These are phyloP conservation scores for Zasmidium cellare DNA, from an alignment of 2,329 filamentous ascomycete genomes.

Conservation along the genomic window DNA sequence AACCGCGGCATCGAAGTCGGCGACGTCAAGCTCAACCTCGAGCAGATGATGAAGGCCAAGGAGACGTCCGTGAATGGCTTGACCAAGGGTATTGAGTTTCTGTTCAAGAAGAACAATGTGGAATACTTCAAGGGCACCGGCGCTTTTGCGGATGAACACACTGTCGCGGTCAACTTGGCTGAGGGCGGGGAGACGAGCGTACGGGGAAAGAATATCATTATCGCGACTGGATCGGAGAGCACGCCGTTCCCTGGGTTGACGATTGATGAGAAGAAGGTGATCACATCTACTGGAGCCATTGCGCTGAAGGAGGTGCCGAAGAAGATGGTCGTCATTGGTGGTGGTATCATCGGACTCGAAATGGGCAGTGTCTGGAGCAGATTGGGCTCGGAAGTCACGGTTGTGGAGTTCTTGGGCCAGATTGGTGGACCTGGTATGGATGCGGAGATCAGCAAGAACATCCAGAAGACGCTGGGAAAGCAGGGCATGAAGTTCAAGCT, in stretches of 20 bases:
- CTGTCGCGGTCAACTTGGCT: slow-evolving; percentile 83
- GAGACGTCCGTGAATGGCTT: slow-evolving; percentile 83
- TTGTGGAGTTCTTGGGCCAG: slow-evolving; percentile 93
- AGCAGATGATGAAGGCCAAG: slow-evolving; percentile 98
- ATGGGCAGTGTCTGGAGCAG: slow-evolving; percentile 98
- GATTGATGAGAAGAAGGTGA: slow-evolving; percentile 95
- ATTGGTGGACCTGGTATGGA: slow-evolving; percentile 99
- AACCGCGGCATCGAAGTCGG: slow-evolving; percentile 95
- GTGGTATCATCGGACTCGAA: slow-evolving; percentile 97
- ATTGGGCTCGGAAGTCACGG: slow-evolving; percentile 89
- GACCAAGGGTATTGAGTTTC: slow-evolving; percentile 96
- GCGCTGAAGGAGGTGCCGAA: slow-evolving; percentile 87
- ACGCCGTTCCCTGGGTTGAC: slow-evolving; percentile 95
- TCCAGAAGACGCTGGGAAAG: slow-evolving; percentile 91
- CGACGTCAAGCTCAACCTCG: slow-evolving; percentile 93
- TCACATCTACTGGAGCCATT: slow-evolving; percentile 94
- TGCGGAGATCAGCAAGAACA: slow-evolving; percentile 81
- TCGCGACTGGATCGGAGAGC: slow-evolving; percentile 92
- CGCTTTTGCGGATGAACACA: slow-evolving; percentile 61
- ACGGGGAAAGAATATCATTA: slow-evolving; percentile 94
- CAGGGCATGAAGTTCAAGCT: slow-evolving; percentile 99
- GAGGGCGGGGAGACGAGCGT: slow-evolving; percentile 90
- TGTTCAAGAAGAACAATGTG: slow-evolving; percentile 99
- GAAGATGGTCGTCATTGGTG: slow-evolving; percentile 95
- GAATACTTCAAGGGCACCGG: slow-evolving; percentile 91